Evolutionary conservation across 2,329 filamentous ascomycete genomes (phyloP).

Genomic region (Diaporthe longicolla): DNA sequence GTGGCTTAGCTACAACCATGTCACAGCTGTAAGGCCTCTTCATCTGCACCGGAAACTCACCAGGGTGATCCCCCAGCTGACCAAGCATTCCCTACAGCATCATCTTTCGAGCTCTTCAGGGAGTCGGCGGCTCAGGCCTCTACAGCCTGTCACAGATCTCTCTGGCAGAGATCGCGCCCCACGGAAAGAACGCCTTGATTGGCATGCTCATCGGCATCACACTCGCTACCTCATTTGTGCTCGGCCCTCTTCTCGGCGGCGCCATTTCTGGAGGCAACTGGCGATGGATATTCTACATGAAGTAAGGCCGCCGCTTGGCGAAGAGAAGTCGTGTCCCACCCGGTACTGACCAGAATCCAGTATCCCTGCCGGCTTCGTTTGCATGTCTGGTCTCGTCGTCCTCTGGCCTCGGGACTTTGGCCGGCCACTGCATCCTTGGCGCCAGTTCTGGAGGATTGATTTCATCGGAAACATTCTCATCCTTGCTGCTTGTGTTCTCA

Average conservation of each 20-base stretch:
- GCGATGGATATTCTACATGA: slow-evolving; percentile 74
- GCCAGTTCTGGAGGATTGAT: slow-evolving; percentile 64
- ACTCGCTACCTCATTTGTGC: slow-evolving; percentile 69
- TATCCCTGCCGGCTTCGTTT: slow-evolving; percentile 37
- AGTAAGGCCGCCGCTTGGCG: slow-evolving; percentile 56
- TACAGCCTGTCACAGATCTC: slow-evolving; percentile 73
- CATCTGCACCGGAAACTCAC: not conserved
- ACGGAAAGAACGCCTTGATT: slow-evolving; percentile 65
- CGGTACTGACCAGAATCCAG: slow-evolving; percentile 41
- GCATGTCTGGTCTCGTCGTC: slow-evolving; percentile 58
- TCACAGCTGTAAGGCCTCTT: slow-evolving; percentile 60
- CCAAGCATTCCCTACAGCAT: slow-evolving; percentile 59
- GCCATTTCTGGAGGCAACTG: slow-evolving; percentile 68
- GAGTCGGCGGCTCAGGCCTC: slow-evolving; percentile 72
- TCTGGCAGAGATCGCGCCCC: slow-evolving; percentile 69
- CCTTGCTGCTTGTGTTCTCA: slow-evolving; percentile 64
- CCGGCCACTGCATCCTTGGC: slow-evolving; percentile 55
- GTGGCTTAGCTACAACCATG: slow-evolving; percentile 65
- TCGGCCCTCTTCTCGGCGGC: slow-evolving; percentile 72
- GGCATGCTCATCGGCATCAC: slow-evolving; percentile 69
- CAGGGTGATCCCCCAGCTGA: not conserved
- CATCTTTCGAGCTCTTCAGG: slow-evolving; percentile 70
- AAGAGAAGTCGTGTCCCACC: not conserved
- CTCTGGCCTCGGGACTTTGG: slow-evolving; percentile 60
- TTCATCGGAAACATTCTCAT: slow-evolving; percentile 66